Evolutionary conservation across 2,329 filamentous ascomycete species (phyloP).

Genomic region (Hymenoscyphus fraxineus): DNA sequence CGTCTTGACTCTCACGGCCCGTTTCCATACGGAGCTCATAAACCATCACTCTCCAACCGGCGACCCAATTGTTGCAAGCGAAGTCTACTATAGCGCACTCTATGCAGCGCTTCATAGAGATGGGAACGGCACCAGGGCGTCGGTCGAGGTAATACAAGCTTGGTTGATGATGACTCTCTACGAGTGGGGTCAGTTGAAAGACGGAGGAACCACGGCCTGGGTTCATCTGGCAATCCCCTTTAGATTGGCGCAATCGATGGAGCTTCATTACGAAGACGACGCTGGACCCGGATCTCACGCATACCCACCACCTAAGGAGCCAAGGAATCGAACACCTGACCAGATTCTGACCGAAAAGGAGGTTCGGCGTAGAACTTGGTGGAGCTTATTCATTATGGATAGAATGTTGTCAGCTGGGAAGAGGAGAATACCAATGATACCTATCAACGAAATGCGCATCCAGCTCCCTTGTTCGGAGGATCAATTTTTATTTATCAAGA

Average conservation of each 20-base stretch:
- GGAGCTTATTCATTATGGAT: constrained; percentile 71
- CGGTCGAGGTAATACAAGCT: constrained; percentile 62
- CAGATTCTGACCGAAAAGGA: constrained; percentile 56
- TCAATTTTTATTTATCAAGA: constrained; percentile 59
- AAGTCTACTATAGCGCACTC: constrained; percentile 61
- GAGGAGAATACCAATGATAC: constrained; percentile 56
- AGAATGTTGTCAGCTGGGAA: constrained; percentile 64
- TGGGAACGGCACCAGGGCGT: constrained; percentile 45
- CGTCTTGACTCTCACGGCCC: constrained; percentile 64
- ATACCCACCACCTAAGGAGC: constrained; percentile 27
- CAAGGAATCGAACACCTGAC: constrained; percentile 25
- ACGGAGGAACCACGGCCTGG: constrained; percentile 56
- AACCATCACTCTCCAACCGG: constrained; percentile 40
- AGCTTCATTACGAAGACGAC: constrained; percentile 54
- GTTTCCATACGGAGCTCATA: constrained; percentile 61
- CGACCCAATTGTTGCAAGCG: constrained; percentile 55
- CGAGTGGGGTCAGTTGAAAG: constrained; percentile 62
- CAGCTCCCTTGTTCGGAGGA: constrained; percentile 66
- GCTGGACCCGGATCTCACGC: constrained; percentile 21
- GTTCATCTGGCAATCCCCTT: constrained; percentile 61
- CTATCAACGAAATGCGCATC: constrained; percentile 56
- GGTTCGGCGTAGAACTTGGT: constrained; percentile 65
- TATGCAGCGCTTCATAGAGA: constrained; percentile 41
- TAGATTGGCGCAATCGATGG: constrained; percentile 56
- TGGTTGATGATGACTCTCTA: constrained; percentile 69